phyloP scores from a whole-genome alignment of 352 stramenopile species.

The Globisporangium paddicum region DNA sequence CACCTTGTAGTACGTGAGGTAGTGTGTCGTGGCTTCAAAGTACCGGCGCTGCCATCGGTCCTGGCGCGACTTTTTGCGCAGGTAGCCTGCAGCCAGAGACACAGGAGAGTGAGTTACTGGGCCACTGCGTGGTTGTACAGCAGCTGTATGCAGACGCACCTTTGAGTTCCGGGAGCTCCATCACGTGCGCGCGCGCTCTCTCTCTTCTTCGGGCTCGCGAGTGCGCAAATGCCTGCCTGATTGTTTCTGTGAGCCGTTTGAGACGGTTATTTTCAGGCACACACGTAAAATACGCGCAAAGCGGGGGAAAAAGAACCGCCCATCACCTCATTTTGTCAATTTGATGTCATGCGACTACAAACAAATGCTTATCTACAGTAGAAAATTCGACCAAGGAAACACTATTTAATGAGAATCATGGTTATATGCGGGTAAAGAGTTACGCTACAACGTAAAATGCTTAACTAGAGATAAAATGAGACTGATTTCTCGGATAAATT shows the following conservation, averaged over 20 bases:
- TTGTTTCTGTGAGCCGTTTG: background rate
- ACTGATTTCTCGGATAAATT: slow-evolving; percentile 9
- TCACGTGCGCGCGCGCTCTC: slow-evolving; percentile 19
- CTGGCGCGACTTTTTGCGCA: slow-evolving; percentile 92
- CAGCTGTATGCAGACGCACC: slow-evolving; percentile 22
- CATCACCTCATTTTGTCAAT: no score
- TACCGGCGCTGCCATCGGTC: slow-evolving; percentile 95
- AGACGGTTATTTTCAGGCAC: background rate
- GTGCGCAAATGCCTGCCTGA: background rate
- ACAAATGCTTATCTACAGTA: background rate
- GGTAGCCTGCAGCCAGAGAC: slow-evolving; percentile 54
- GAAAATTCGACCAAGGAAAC: background rate
- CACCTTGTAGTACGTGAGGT: slow-evolving; percentile 99
- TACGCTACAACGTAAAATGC: background rate
- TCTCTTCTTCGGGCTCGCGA: background rate
- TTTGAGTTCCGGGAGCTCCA: slow-evolving; percentile 83
- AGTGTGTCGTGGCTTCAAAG: slow-evolving; percentile 98
- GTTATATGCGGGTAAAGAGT: background rate
- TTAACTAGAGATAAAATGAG: background rate
- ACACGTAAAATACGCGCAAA: background rate
- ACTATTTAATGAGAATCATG: background rate
- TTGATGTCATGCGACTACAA: background rate
- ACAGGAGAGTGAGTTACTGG: background rate
- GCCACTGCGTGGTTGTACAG: no score
- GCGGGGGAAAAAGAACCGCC: background rate